phyloP scores from a whole-genome alignment of 208 protist species.

The Trypanosoma grayi region DNA sequence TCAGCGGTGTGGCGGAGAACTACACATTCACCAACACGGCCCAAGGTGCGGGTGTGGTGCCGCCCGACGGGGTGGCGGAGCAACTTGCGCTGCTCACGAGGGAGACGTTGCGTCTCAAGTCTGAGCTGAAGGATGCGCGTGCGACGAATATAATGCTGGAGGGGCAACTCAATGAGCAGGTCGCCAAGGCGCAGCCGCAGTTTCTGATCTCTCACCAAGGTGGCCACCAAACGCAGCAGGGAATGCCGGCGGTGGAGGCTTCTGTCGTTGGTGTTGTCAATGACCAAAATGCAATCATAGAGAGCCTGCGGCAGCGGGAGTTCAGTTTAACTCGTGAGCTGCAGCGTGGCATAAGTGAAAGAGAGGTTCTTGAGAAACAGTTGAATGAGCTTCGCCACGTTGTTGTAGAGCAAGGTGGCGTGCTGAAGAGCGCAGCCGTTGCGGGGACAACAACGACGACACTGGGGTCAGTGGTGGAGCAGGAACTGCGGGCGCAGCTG shows the following conservation, averaged over 20 bases:
- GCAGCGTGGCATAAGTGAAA: conserved; percentile 41
- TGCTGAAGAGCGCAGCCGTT: conserved; percentile 33
- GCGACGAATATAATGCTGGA: conserved; percentile 73
- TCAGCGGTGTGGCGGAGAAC: conserved; percentile 49
- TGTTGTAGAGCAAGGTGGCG: conserved; percentile 59
- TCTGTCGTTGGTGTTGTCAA: conserved; percentile 53
- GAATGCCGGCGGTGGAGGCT: neutral
- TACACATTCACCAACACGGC: conserved; percentile 7
- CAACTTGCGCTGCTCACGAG: conserved; percentile 65
- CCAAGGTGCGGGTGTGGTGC: neutral
- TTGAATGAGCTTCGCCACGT: conserved; percentile 41
- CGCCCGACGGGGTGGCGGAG: conserved; percentile 22
- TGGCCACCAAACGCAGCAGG: neutral
- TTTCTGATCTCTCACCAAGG: neutral
- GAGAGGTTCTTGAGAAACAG: conserved; percentile 32
- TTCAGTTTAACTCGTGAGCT: conserved; percentile 56
- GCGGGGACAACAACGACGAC: neutral
- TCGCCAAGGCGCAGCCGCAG: conserved; percentile 41
- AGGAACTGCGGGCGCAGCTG: conserved; percentile 68
- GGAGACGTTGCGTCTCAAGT: conserved; percentile 63
- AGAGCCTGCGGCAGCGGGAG: conserved; percentile 76
- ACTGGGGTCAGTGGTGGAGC: conserved; percentile 38
- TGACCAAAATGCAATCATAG: conserved; percentile 74
- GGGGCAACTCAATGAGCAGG: conserved; percentile 54
- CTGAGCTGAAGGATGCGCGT: conserved; percentile 61